Evolutionary conservation across 108 stramenopile species (phyloP), one percentile per base, ranked within the genome.

Genomic region (Nitzschia inconspicua): DNA sequence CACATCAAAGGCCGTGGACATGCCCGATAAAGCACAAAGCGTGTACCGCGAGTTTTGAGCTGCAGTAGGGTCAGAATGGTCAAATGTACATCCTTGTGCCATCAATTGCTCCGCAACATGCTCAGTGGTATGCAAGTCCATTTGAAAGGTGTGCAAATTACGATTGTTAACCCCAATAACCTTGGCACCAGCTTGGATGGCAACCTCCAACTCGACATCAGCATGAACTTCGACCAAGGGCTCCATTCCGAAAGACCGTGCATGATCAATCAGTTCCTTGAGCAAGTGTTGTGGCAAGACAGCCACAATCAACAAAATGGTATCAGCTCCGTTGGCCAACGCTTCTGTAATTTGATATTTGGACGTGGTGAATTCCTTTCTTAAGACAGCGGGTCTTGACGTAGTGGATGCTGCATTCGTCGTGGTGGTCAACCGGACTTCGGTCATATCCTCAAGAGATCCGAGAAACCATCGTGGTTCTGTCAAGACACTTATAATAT

Each of bases 161-260:
- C 98, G 90, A 78, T 98, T 98, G 69, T 99, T 99, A 3, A 99
- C 96, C 4, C 98, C 98, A 73, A 99, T 90, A 6, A 97, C 97
- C 44, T 66, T 78, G 2, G 97, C 96, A 14, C 95, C 96, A 0
- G 88, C 87, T 8, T 75, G 44, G 13, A 97, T 53, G 0, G 98
- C 98, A 3, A 97, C 90, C 41, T 88, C 81, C 55, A 96, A 66
- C 73, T 99, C 98, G 11, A 60, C 56, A 30, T 85, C 77, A 0
- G 88, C 91, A 61, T 95, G 93, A 2, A 97, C 94, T 73, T 99
- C 98, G 11, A 99, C 98, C 34, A 99, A 70, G 13, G 98, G 97
- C 73, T 98, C 96, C 88, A 99, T 97, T 14, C 84, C 82, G 25
- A 89, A 59, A 29, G 67, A 63, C 42, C 96, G 75, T 16, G 83